Evolutionary conservation across 768 basidiomycete species (phyloP), one percentile per base, ranked within the genome.

Genomic region (Sistotremastrum niveocremeum): DNA sequence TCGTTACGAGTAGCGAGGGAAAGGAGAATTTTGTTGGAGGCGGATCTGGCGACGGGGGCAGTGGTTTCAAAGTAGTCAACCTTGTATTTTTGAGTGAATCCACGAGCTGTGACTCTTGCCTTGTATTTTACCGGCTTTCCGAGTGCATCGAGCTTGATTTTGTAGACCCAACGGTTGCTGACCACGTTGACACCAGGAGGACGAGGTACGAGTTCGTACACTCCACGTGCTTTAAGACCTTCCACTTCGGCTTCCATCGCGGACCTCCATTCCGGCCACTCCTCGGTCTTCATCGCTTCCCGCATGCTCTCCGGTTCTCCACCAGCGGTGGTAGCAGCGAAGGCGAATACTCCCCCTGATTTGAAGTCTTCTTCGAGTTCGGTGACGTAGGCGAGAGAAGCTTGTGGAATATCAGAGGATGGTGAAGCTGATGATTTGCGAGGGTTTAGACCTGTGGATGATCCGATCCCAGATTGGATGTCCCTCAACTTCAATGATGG

Each of bases 11-110:
- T 65, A 0, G 63, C 65, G 6, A 70, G 46, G 20, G 68, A 62
- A 0, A 67, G 54, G 3, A 73, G 51, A 4, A 64, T 51, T 0
- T 59, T 52, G 42, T 67, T 59, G 0, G 67, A 65, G n/a, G n/a
- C n/a, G n/a, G n/a, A n/a, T n/a, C n/a, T n/a, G n/a, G n/a, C n/a
- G n/a, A n/a, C n/a, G n/a, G n/a, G n/a, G n/a, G n/a, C n/a, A n/a
- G n/a, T n/a, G n/a, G n/a, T n/a, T n/a, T n/a, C n/a, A n/a, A n/a
- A n/a, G n/a, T n/a, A n/a, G n/a, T n/a, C n/a, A n/a, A 43, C 35
- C 5, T 72, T 70, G 29, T 55, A 64, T 0, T 65, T 52, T 44
- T 70, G 68, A 20, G 66, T 51, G 52, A 59, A 69, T 0, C 73
- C 71, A 45, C 65, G 60, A 29, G 67, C 63, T 0, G 74, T 66